Base-by-base conservation (phyloP, 352 stramenopile genomes). In the Halophytophthora batemanensis region DNA sequence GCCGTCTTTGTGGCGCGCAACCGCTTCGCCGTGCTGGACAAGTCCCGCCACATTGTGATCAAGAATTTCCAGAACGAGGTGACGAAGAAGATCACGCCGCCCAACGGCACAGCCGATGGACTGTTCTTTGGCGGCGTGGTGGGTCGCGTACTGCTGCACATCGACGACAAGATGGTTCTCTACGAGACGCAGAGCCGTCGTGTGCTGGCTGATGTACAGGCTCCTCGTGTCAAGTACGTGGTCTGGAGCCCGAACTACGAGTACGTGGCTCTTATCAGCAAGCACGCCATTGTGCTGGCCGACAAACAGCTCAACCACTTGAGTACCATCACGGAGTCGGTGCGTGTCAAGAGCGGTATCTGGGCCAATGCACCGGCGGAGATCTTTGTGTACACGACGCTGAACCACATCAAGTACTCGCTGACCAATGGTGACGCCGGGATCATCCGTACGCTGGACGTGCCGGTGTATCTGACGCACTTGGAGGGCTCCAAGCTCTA, bases 1-100 rank as follows among this genome's bases (percentile, higher is more conserved):
- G 97, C 91, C 25, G 95, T 98, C 17, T 99, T 99, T 67, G 82
- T 99, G 18, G 94, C 95, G 34, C 87, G 96, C 54, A 99, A 99
- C 75, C 89, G 96, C 50, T 99, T 99, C 61, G 96, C 96, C 17
- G 91, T 99, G 21, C 82, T 99, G 28, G 97, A 99, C 74, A 98
- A 98, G 64, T 95, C 80, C 54, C 78, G 83, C 22, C 82, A 98
- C 70, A 98, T 99, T 69, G 76, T 98, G 33, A 97, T 99, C 60
- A 99, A 99, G 77, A 99, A 99, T 73, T 89, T 99, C 50, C 88
- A 98, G 64, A 99, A 99, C 71, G 95, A 99, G 71, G 97, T 98
- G 19, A 98, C 93, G 22, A 99, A 99, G 77, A 95, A 96, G 65
- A 93, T 99, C 43, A 81, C 90, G 36, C 90, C 96, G n/a, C 97